Conservation (phyloP, 352 stramenopile species). For the Globisporangium camurandrum region DNA sequence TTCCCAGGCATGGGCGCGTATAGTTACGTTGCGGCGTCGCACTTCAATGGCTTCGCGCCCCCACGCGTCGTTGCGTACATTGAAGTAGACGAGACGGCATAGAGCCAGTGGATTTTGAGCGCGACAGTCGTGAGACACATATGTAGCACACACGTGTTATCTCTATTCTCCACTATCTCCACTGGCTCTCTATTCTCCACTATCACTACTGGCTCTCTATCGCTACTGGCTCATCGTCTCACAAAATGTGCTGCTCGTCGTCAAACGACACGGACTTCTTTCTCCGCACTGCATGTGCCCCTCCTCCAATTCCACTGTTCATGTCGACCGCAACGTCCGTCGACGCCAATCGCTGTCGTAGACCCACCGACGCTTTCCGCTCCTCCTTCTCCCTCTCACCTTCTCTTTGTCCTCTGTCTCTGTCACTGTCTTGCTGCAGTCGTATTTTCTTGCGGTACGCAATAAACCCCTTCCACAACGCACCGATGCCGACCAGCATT, state of each 20-base stretch:
- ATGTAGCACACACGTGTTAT: background rate
- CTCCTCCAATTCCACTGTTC: background rate
- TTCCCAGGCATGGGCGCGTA: conserved; percentile 96
- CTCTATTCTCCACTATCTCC: background rate
- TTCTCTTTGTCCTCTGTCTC: background rate
- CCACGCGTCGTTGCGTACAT: no score
- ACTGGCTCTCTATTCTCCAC: background rate
- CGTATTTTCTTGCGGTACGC: conserved; percentile 13
- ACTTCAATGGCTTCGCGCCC: conserved; percentile 90
- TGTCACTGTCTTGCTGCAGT: conserved; percentile 3
- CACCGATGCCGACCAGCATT: conserved; percentile 4
- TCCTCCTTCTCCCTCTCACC: background rate
- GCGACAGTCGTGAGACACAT: background rate
- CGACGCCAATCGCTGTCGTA: no score
- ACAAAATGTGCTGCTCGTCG: conserved; percentile 14
- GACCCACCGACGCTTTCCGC: background rate
- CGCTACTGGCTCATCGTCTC: background rate
- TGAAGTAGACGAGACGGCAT: conserved; percentile 56
- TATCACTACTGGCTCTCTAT: background rate
- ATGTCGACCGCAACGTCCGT: conserved; percentile 3
- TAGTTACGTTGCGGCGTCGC: conserved; percentile 82
- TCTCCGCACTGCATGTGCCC: conserved; percentile 4
- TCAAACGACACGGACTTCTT: conserved; percentile 13
- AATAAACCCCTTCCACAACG: conserved; percentile 10
- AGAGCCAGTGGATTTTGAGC: background rate